phyloP scores from a whole-genome alignment of 768 basidiomycete species.

The Hygrocybe punicea region DNA sequence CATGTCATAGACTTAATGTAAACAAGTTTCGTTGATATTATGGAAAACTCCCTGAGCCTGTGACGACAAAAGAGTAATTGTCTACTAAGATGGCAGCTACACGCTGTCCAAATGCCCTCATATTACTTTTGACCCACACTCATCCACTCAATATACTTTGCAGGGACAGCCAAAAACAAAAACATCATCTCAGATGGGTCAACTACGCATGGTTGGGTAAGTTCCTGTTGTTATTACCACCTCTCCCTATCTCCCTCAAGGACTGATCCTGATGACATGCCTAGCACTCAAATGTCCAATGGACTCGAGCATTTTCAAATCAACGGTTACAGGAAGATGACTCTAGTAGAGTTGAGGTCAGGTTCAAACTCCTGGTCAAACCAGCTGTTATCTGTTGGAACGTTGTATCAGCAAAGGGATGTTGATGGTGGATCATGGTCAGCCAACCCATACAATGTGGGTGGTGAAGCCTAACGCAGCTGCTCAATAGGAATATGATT shows the following conservation, averaged over 20 bases:
- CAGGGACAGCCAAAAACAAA: neutral
- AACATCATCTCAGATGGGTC: neutral
- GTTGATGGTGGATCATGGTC: slow-evolving; percentile 91
- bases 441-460: slow-evolving; percentile 97
- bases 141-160: neutral
- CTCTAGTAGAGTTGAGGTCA: slow-evolving; percentile 89
- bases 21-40: too few relatives aligned
- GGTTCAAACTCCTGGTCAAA: slow-evolving; percentile 80
- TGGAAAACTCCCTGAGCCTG: too few relatives aligned
- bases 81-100: too few relatives aligned
- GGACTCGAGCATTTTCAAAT: slow-evolving; percentile 80
- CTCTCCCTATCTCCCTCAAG: slow-evolving; percentile 42
- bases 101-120: too few relatives aligned
- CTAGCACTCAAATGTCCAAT: slow-evolving; percentile 78
- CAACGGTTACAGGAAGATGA: slow-evolving; percentile 84
- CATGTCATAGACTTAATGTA: neutral
- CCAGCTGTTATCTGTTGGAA: slow-evolving; percentile 52
- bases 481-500: slow-evolving; percentile 63
- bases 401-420: slow-evolving; percentile 89
- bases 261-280: slow-evolving; percentile 73
- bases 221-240: slow-evolving; percentile 25
- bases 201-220: slow-evolving; percentile 77
- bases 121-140: too few relatives aligned
- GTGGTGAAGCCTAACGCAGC: slow-evolving; percentile 81
- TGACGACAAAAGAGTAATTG: too few relatives aligned